These are phyloP conservation scores for Circinella minor DNA, from an alignment of 371 early-diverging fungal species.

Conservation along the genomic window DNA sequence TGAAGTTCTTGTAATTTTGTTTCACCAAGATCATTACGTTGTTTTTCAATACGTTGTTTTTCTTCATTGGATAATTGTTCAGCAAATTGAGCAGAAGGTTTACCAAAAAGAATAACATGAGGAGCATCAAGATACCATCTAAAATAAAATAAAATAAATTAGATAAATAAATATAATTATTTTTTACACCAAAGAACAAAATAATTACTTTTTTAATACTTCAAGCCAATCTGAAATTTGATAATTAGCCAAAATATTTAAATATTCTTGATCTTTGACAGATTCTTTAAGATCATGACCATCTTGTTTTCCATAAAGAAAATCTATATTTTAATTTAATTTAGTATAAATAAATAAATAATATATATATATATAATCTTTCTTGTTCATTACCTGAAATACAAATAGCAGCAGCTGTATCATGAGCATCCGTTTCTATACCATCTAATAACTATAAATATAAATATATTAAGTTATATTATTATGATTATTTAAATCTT, in stretches of 20 bases:
- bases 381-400: constrained; percentile 31
- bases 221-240: constrained; percentile 57
- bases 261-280: constrained; percentile 54
- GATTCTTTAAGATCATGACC: constrained; percentile 57
- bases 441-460: constrained; percentile 35
- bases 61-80: constrained; percentile 61
- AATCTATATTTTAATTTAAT: constrained; percentile 36
- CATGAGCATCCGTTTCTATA: constrained; percentile 55
- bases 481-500: not conserved
- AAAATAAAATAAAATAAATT: not conserved
- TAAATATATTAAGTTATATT: not conserved
- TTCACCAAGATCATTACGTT: constrained; percentile 56
- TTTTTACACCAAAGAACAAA: too few relatives aligned
- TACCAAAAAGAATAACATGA: constrained; percentile 59
- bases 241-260: constrained; percentile 51
- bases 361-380: not conserved
- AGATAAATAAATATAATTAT: constrained; percentile 26
- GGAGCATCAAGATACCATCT: constrained; percentile 63
- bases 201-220: constrained; percentile 53
- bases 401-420: constrained; percentile 46
- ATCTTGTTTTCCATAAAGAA: constrained; percentile 61
- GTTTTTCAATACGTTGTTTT: constrained; percentile 58
- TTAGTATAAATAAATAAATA: too few relatives aligned
- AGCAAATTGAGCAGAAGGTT: constrained; percentile 68
- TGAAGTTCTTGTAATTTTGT: constrained; percentile 56